Base-by-base conservation (phyloP, 139 green algal species). In the Gonium pectorale region DNA sequence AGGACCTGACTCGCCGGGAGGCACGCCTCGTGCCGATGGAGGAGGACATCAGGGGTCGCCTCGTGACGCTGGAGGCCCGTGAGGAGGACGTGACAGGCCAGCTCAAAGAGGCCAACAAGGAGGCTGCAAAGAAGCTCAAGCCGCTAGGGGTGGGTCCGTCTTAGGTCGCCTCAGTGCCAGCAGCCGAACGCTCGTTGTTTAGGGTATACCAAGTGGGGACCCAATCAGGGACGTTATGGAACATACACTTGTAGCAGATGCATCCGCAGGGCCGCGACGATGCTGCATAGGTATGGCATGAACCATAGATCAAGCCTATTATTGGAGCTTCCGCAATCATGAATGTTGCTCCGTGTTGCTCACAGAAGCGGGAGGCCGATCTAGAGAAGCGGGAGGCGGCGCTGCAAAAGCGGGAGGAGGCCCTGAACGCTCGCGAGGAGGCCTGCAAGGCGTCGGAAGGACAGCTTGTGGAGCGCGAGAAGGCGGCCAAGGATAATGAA, bases 61-160 rank as follows among this genome's bases (percentile, higher is more conserved):
- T 33, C 27, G 67, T 77, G 2, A 77, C 79, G 8, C 66, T 86
- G 15, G 49, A 27, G 8, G 66, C 79, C 0, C 64, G 79, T 8
- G 79, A 86, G 64, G 27, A 37, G 6, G 79, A 67, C 31, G 66
- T 27, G 35, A 66, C 40, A 1, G 51, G 40, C 1, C 27, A 59
- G 27, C 22, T 8, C 59, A 72, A 71, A 59, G 60, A 82, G 73
- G 54, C 54, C 26, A 33, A 7, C 59, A 72, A 71, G 75, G 60
- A 82, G 73, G 54, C 54, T 26, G 33, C 54, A 7, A 81, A 81
- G 73, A 56, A 56, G 52, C 56, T 81, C 29, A 81, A 69, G 73
- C 27, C 27, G 1, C 3, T 69, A 9, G 54, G 69, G 73, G 73
- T 81, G 29, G 3, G 73, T 6, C 59, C 21, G 17, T 19, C 52